phyloP scores from a whole-genome alignment of 148 eudicot species.

The Rheum nobile region DNA sequence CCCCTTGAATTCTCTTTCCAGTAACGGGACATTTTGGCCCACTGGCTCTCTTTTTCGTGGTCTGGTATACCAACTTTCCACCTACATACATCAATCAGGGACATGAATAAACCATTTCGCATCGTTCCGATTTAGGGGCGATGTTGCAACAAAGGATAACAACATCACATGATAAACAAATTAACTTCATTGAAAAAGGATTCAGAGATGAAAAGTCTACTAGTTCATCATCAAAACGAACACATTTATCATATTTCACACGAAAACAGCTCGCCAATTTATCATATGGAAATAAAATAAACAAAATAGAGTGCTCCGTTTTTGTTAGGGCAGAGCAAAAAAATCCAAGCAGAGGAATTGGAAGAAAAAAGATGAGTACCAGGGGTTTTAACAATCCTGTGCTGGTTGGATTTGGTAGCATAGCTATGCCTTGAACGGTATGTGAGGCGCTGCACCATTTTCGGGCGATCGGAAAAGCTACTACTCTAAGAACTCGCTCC shows the following conservation, averaged over 20 bases:
- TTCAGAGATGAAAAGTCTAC: not conserved
- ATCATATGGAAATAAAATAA: not conserved
- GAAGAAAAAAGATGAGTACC: constrained; percentile 20
- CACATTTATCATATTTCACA: not conserved
- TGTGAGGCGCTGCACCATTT: constrained; percentile 49
- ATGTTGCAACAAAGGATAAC: not conserved
- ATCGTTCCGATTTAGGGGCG: not conserved
- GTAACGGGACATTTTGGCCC: constrained; percentile 51
- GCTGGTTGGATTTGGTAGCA: constrained; percentile 63
- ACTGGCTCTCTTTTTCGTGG: constrained; percentile 46
- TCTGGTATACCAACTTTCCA: constrained; percentile 40
- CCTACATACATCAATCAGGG: constrained; percentile 14
- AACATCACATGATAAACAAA: too few relatives aligned
- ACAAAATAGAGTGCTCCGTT: not conserved
- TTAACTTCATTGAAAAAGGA: too few relatives aligned
- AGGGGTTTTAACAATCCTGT: constrained; percentile 55
- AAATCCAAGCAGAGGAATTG: constrained; percentile 11
- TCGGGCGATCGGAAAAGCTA: constrained; percentile 3
- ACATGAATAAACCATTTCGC: not conserved
- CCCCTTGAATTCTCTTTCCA: constrained; percentile 50
- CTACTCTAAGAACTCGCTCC: not conserved
- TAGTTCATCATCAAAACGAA: not conserved
- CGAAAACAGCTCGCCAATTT: not conserved
- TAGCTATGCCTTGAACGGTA: constrained; percentile 50
- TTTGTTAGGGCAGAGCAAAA: not conserved